Percentiles rank a stretch among this genome's conserved stretches.
These are phyloP conservation scores for Neurospora africana DNA, from an alignment of 495 filamentous ascomycete genomes.

Conservation along the genomic window DNA sequence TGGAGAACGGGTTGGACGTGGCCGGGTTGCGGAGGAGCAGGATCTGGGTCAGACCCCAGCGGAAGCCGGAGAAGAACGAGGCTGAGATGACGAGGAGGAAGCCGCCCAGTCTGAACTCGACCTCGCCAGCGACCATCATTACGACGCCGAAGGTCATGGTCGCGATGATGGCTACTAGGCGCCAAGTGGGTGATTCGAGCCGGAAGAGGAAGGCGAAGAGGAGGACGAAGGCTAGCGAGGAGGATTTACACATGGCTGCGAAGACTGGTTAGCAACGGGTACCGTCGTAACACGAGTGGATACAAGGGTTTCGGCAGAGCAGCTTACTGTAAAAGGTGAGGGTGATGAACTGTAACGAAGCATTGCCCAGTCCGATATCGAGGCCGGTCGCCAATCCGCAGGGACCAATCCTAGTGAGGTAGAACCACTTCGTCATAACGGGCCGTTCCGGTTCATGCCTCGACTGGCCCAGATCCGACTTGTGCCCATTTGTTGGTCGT, in stretches of 20 bases:
- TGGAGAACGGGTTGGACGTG: conserved; percentile 92
- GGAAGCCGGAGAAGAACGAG: conserved; percentile 91
- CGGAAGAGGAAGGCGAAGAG: conserved; percentile 92
- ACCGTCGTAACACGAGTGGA: neutral
- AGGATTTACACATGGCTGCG: conserved; percentile 96
- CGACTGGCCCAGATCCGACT: conserved; percentile 36
- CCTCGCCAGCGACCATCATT: conserved; percentile 98
- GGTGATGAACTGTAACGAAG: conserved; percentile 87
- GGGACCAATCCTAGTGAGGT: conserved; percentile 82
- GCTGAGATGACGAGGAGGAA: conserved; percentile 88
- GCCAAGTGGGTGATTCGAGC: conserved; percentile 77
- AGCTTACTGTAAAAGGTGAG: conserved; percentile 88
- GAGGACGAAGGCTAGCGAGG: conserved; percentile 86
- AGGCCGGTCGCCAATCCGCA: conserved; percentile 90
- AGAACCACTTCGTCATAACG: conserved; percentile 86
- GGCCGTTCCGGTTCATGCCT: conserved; percentile 51
- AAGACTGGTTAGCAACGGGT: conserved; percentile 6
- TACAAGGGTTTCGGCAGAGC: neutral
- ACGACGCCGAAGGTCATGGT: conserved; percentile 92
- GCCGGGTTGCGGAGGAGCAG: conserved; percentile 89
- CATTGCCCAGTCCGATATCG: conserved; percentile 95
- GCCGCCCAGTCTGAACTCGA: conserved; percentile 79
- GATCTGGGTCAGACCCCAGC: conserved; percentile 95
- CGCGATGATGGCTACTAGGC: conserved; percentile 74
- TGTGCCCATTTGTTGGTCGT: conserved; percentile 50